A percentile compares a stretch with the other conserved stretches of the same genome.
phyloP scores from a whole-genome alignment of 257 asterid genomes.

The Plantago elongata region DNA sequence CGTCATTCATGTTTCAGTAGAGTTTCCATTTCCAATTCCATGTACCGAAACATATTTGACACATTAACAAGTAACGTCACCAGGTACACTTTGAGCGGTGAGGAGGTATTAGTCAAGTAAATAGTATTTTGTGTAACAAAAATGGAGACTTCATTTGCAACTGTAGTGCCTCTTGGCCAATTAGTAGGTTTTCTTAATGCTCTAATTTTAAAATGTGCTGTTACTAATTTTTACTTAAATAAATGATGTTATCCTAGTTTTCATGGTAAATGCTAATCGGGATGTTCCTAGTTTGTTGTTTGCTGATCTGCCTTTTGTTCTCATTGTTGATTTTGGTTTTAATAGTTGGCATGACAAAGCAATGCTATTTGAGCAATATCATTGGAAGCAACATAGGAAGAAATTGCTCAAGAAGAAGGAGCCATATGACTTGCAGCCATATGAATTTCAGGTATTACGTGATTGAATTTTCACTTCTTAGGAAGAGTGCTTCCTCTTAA shows the following conservation, averaged over 20 bases:
- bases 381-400: constrained; percentile 77
- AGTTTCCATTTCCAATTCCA: too few relatives aligned
- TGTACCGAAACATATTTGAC: background rate
- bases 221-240: background rate
- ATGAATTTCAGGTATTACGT: constrained; percentile 61
- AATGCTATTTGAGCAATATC: constrained; percentile 83
- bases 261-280: background rate
- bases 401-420: constrained; percentile 36
- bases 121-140: background rate
- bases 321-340: constrained; percentile 9
- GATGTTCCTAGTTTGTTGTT: background rate
- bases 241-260: too few relatives aligned
- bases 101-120: background rate
- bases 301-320: constrained; percentile 6
- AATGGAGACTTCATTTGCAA: background rate
- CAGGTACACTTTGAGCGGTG: background rate
- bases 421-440: constrained; percentile 55
- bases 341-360: constrained; percentile 94
- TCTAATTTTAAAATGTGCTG: background rate
- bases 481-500: background rate
- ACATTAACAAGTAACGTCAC: background rate
- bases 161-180: background rate
- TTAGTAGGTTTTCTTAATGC: background rate
- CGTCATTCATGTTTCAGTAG: too few relatives aligned
- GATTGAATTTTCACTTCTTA: constrained; percentile 5